Evolutionary conservation across 1,284 basidiomycete genomes (phyloP).

Genomic region (Wolfiporia cocos): DNA sequence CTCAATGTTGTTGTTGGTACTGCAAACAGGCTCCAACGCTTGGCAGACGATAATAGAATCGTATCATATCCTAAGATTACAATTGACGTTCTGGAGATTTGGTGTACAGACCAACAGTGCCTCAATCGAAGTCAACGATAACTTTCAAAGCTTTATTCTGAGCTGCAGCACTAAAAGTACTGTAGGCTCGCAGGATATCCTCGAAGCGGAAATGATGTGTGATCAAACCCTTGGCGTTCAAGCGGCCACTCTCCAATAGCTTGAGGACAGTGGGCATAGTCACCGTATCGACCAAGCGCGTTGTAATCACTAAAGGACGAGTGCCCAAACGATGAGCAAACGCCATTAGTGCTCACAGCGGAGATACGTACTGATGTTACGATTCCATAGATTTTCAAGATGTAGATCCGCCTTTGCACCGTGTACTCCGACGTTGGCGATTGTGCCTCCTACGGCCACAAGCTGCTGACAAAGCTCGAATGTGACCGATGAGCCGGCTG

Average conservation of each 20-base stretch:
- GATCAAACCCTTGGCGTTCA: constrained; percentile 13
- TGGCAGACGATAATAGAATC: no score
- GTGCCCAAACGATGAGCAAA: no score
- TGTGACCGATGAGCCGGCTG: constrained; percentile 14
- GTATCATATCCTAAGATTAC: no score
- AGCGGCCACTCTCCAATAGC: constrained; percentile 17
- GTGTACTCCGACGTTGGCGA: constrained; percentile 24
- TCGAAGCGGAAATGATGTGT: constrained; percentile 19
- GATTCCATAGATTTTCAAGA: constrained; percentile 21
- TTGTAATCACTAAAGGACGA: constrained; percentile 15
- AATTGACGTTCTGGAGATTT: no score
- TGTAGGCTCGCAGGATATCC: constrained; percentile 18
- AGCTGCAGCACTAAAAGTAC: constrained; percentile 17
- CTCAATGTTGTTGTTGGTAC: no score
- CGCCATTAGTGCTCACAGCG: no score
- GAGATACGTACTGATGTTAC: constrained; percentile 16
- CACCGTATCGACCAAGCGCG: constrained; percentile 17
- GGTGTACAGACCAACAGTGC: no score
- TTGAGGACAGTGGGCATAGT: constrained; percentile 20
- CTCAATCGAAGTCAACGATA: constrained; percentile 16
- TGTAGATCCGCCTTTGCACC: constrained; percentile 20
- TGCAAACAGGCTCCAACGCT: no score
- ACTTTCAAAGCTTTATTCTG: constrained; percentile 19
- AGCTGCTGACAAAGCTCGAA: not conserved
- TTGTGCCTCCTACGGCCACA: constrained; percentile 14